A percentile compares a stretch with the other conserved stretches of the same genome.
phyloP scores from a whole-genome alignment of 2,329 filamentous ascomycete genomes.

The Akanthomyces uredinophilus region DNA sequence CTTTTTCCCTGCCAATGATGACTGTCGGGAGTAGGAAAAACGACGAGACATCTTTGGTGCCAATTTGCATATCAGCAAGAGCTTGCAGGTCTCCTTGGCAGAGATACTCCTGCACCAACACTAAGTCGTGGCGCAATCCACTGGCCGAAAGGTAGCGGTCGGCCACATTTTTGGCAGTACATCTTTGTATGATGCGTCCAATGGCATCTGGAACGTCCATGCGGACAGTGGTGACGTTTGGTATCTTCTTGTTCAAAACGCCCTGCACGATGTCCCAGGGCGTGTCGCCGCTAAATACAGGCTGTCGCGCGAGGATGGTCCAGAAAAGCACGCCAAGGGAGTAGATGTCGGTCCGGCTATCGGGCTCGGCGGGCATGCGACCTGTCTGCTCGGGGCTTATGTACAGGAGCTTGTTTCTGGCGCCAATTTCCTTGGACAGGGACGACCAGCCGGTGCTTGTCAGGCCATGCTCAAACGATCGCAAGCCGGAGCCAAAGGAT shows the following conservation, averaged over 20 bases:
- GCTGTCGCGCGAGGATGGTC: conserved; percentile 73
- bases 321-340: conserved; percentile 86
- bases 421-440: conserved; percentile 76
- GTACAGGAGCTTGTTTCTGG: conserved; percentile 83
- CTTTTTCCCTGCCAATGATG: conserved; percentile 74
- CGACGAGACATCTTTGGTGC: conserved; percentile 80
- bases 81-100: conserved; percentile 67
- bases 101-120: conserved; percentile 67
- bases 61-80: conserved; percentile 70
- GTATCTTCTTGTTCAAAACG: conserved; percentile 73
- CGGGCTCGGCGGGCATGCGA: conserved; percentile 85
- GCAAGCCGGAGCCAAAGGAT: conserved; percentile 79
- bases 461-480: conserved; percentile 86
- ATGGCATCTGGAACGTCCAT: conserved; percentile 81
- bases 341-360: conserved; percentile 90
- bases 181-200: conserved; percentile 80
- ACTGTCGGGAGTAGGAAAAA: conserved; percentile 80
- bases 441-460: conserved; percentile 81
- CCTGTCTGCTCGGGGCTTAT: conserved; percentile 95
- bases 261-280: conserved; percentile 90
- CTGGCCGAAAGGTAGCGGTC: conserved; percentile 88
- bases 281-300: conserved; percentile 72
- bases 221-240: conserved; percentile 68
- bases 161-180: conserved; percentile 81
- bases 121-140: conserved; percentile 76